Base-by-base conservation (phyloP, 202 grass and related monocot genomes). In the Zoysia matrella region DNA sequence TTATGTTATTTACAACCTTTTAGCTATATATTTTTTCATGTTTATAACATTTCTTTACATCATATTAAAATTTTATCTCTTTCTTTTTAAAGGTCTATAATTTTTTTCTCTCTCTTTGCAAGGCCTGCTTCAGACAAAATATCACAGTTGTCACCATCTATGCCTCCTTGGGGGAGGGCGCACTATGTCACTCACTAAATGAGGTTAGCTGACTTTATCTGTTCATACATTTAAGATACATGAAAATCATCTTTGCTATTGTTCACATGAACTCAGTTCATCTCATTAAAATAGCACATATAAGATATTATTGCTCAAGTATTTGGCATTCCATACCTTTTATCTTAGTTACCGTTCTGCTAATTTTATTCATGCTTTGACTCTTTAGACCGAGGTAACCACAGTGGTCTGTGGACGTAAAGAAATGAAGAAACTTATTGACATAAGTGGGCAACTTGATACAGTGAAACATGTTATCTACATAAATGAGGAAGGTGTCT, bases 101-200 rank as follows among this genome's bases (percentile, higher is more conserved):
- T 69, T 6, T 49, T 1, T 57, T 62, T 55, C 47, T 47, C 79
- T 83, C 52, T 88, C 56, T 72, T 81, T 76, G 64, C 77, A 62
- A 99, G 96, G 93, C 92, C 16, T 99, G 96, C 87, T 99, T 99
- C 86, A 95, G 96, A 75, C 85, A 83, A 83, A 95, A 80, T 84
- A 72, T 93, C 75, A 78, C 93, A 11, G 93, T 99, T 42, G 87
- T 99, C 67, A 99, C 96, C 16, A 96, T 99, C 56, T 99, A 99
- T 89, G 74, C 96, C 69, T 96, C 96, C 46, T 86, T 99, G 57
- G 96, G 96, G 14, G 91, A 96, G 82, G 93, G 72, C 69, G 96
- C 93, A 1, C 85, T 99, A 44, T 96, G 96, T 82, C 89, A 99
- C 81, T 99, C 96, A 48, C 81, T 99, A 84, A 96, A 99, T 73